phyloP scores from a whole-genome alignment of 2,329 filamentous ascomycete genomes.

The Pseudogymnoascus sp. region DNA sequence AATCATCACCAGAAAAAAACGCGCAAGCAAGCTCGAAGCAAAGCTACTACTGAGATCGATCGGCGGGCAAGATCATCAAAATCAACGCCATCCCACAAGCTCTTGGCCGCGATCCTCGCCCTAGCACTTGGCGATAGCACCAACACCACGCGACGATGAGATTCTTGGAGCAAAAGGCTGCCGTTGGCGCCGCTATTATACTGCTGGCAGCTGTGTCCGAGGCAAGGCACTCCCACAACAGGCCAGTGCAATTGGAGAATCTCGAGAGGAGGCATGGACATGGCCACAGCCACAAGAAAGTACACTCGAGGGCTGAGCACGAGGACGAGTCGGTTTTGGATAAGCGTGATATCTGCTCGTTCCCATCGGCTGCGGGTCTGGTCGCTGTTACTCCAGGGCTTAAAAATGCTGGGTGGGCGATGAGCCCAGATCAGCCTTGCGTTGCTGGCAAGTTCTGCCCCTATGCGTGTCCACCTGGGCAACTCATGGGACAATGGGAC shows the following conservation, averaged over 20 bases:
- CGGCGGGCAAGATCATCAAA: background rate
- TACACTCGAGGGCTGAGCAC: constrained; percentile 17
- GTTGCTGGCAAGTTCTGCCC: constrained; percentile 62
- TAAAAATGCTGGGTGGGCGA: constrained; percentile 67
- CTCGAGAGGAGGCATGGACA: constrained; percentile 22
- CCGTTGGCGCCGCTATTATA: constrained; percentile 41
- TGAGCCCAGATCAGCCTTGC: constrained; percentile 67
- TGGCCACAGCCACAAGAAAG: constrained; percentile 15
- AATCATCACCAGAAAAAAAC: background rate
- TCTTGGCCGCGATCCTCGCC: background rate
- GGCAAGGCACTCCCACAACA: constrained; percentile 19
- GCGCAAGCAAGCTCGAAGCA: background rate
- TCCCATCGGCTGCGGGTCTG: constrained; percentile 59
- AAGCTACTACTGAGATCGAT: background rate
- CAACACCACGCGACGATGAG: constrained; percentile 38
- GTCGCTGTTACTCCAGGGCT: constrained; percentile 56
- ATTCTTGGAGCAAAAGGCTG: constrained; percentile 40
- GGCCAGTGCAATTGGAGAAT: constrained; percentile 21
- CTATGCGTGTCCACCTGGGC: constrained; percentile 65
- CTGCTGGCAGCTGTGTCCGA: constrained; percentile 33
- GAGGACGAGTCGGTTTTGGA: constrained; percentile 16
- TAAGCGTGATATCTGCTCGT: constrained; percentile 43
- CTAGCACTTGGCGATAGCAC: background rate
- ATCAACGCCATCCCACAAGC: background rate
- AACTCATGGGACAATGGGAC: constrained; percentile 75